Conservation (phyloP, 495 filamentous ascomycete species). For the Glarea lozoyensis region DNA sequence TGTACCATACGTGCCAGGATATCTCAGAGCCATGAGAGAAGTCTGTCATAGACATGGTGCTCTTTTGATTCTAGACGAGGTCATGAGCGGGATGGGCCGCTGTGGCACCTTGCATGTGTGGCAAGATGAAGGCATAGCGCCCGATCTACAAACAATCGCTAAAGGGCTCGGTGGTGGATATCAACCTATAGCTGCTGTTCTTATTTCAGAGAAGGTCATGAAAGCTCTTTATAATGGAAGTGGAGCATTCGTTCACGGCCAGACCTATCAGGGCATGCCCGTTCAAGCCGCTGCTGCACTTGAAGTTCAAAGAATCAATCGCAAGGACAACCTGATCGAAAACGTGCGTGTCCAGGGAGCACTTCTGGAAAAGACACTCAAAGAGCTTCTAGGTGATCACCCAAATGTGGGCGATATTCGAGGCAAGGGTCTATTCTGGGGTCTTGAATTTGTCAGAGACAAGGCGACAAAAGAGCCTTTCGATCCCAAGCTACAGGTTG, state of each 20-base stretch:
- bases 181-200: constrained; percentile 50
- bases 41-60: constrained; percentile 59
- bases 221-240: constrained; percentile 45
- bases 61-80: constrained; percentile 65
- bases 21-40: constrained; percentile 51
- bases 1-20: constrained; percentile 53
- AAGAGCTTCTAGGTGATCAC: constrained; percentile 32
- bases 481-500: constrained; percentile 29
- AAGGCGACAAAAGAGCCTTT: constrained; percentile 40
- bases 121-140: constrained; percentile 52
- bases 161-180: constrained; percentile 60
- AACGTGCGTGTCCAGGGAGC: constrained; percentile 44
- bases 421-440: constrained; percentile 56
- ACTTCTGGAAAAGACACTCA: constrained; percentile 37
- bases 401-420: constrained; percentile 57
- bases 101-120: constrained; percentile 60
- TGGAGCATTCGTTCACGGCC: constrained; percentile 46
- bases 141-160: constrained; percentile 62
- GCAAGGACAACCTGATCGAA: constrained; percentile 41
- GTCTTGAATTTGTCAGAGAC: constrained; percentile 47
- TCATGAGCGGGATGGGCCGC: constrained; percentile 74
- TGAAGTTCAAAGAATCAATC: constrained; percentile 50
- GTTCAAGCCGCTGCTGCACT: constrained; percentile 50
- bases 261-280: constrained; percentile 56
- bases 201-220: constrained; percentile 45